Evolutionary conservation across 2,329 filamentous ascomycete genomes (phyloP), one percentile per base, ranked within the genome.

Genomic region (Penicillium sclerotiorum): DNA sequence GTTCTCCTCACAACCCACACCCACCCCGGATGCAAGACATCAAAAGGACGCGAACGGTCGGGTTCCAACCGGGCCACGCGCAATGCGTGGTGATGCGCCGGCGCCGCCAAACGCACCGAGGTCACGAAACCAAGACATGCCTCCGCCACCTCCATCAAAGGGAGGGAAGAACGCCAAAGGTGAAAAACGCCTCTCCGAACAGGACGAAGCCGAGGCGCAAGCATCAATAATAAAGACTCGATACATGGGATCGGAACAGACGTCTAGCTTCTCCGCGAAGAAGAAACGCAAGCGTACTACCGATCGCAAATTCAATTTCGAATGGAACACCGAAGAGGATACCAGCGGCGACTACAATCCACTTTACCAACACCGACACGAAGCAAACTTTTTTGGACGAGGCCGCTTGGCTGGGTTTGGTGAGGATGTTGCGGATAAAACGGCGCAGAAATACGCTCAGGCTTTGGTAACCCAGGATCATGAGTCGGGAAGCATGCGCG

Each of bases 281-380:
- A 99, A 97, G 81, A 97, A 97, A 78, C 83, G 93, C 49, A 88
- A 89, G 75, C 82, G 93, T 54, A 95, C 91, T 1, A 94, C 90
- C 1, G 93, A 96, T 66, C 90, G 92, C 73, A 97, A 99, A 70
- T 99, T 99, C 77, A 99, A 96, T 64, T 99, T 99, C 63, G 94
- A 95, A 63, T 99, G 94, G 94, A 95, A 96, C 61, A 82, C 85
- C 1, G 89, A 95, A 53, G 94, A 99, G 67, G 94, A 99, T 70
- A 99, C 94, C 0, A 93, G 87, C 57, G 82, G 79, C 2, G 87
- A 90, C 60, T 88, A 91, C 66, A 92, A 96, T 61, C 88, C 89
- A 1, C 79, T 94, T 32, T 95, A 95, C 68, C 80, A 87, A 43
- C 77, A 84, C 21, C 80, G 83, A 32, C 78, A 84, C 3, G 83